Conservation (phyloP, 257 asterid genomes). For the Nicotiana obtusifolia region DNA sequence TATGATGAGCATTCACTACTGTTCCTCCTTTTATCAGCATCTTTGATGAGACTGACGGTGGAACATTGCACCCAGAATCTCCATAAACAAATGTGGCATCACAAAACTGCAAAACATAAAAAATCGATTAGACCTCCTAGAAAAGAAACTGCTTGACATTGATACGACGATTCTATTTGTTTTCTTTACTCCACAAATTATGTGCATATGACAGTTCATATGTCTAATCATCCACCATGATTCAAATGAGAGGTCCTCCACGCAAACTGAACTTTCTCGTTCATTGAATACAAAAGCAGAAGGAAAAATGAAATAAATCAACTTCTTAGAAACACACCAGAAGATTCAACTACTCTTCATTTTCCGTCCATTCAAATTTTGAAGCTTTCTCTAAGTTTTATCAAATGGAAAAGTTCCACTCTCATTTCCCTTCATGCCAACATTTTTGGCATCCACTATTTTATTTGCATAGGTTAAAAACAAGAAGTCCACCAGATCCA, state of each 20-base stretch:
- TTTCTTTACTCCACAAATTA: background rate
- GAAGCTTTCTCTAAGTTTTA: no score
- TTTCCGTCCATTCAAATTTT: background rate
- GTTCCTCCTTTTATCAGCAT: conserved; percentile 88
- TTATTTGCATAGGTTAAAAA: background rate
- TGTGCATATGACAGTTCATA: background rate
- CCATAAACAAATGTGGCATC: conserved; percentile 40
- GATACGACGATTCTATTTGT: background rate
- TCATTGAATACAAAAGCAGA: background rate
- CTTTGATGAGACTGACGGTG: conserved; percentile 37
- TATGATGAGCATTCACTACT: conserved; percentile 90
- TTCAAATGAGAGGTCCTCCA: background rate
- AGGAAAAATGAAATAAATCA: background rate
- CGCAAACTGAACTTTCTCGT: background rate
- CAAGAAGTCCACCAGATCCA: background rate
- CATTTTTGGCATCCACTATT: background rate
- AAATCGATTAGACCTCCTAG: background rate
- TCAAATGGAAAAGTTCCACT: background rate
- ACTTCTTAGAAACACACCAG: background rate
- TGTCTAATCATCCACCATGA: background rate
- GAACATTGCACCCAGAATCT: conserved; percentile 39
- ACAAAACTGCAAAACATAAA: conserved; percentile 43
- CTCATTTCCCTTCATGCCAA: background rate
- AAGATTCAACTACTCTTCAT: background rate
- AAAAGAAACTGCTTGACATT: background rate